Base-by-base conservation (phyloP, 352 stramenopile genomes). In the Thraustochytrium striatum region DNA sequence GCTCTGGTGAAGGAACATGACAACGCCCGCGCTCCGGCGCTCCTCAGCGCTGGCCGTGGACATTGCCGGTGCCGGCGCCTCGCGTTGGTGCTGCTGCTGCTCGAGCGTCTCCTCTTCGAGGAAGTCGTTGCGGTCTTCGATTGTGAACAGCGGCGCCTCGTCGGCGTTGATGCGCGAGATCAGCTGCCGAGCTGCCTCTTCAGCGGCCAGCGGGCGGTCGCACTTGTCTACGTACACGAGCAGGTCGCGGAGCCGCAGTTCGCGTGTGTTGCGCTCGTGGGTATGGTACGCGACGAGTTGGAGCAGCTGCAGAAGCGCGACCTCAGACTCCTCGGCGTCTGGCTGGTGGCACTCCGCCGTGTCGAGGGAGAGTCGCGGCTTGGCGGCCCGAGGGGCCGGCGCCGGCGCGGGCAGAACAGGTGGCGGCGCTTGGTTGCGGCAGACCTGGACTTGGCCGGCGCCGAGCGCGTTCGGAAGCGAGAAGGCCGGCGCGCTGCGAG, bases 41-140 rank as follows among this genome's bases (percentile, higher is more conserved):
- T 41, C 65, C 25, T n/a, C 32, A 3, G 16, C 36, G 33, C 35
- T 5, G 0, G n/a, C 13, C 2, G 59, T 13, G 13, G 16, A 5
- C 13, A 2, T 19, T 3, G 8, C 11, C 13, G 33, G 21, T 30
- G 39, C 39, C 3, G 9, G 47, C 7, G n/a, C 9, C 47, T 41
- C 47, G 16, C 47, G 65, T 32, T 70, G 39, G 13, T 75, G 65
- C 39, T 62, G 43, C 8, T 38, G 65, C 50, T 75, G 65, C 39
- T 75, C 65, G 16, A 70, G 65, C 5, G 65, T 75, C 19, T 43
- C 35, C 47, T 75, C 65, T 19, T 75, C 41, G 41, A 75, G 19
- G 30, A 35, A 75, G 32, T 75, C 65, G 2, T 75, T 43, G 44
- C 47, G 65, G n/a, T 75, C 52, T 21, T 75, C 65, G 11, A 70